phyloP scores from a whole-genome alignment of 495 filamentous ascomycete species.

The Penicillium ucsense region DNA sequence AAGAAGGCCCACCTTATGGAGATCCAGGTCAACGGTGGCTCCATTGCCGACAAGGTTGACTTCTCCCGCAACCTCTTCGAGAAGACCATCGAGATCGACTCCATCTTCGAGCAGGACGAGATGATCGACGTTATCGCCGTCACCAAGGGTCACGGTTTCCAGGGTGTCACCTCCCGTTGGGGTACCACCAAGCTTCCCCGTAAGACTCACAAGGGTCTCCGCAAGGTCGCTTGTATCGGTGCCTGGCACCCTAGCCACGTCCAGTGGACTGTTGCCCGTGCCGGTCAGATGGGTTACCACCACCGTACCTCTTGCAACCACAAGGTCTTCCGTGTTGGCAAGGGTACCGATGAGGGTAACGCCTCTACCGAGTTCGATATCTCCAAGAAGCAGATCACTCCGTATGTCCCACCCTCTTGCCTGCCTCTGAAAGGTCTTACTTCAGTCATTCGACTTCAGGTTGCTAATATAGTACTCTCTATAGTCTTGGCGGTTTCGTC shows the following conservation, averaged over 20 bases:
- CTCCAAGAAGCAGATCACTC: constrained; percentile 98
- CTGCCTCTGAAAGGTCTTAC: constrained; percentile 6
- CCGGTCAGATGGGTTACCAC: constrained; percentile 99
- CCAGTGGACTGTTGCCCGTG: constrained; percentile 99
- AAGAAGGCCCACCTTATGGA: constrained; percentile 99
- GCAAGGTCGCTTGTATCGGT: constrained; percentile 99
- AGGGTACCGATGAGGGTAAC: constrained; percentile 77
- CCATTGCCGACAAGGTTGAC: constrained; percentile 88
- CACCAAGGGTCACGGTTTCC: constrained; percentile 98
- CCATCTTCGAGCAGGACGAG: constrained; percentile 99
- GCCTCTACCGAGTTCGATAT: constrained; percentile 92
- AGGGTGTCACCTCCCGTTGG: constrained; percentile 96
- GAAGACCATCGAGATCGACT: constrained; percentile 87
- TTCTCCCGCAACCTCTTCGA: constrained; percentile 93
- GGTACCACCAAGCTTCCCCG: constrained; percentile 99
- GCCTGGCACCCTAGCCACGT: constrained; percentile 99
- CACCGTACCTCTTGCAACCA: constrained; percentile 99
- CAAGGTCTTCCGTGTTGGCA: constrained; percentile 99
- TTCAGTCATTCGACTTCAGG: background rate
- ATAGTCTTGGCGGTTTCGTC: constrained; percentile 95
- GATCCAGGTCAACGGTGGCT: constrained; percentile 98
- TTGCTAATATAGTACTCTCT: constrained; percentile 12
- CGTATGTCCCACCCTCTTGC: constrained; percentile 58
- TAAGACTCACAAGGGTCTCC: constrained; percentile 99
- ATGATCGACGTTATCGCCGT: constrained; percentile 99